Evolutionary conservation across 768 basidiomycete species (phyloP), one percentile per base, ranked within the genome.

Genomic region (Coprinellus aureogranulatus): DNA sequence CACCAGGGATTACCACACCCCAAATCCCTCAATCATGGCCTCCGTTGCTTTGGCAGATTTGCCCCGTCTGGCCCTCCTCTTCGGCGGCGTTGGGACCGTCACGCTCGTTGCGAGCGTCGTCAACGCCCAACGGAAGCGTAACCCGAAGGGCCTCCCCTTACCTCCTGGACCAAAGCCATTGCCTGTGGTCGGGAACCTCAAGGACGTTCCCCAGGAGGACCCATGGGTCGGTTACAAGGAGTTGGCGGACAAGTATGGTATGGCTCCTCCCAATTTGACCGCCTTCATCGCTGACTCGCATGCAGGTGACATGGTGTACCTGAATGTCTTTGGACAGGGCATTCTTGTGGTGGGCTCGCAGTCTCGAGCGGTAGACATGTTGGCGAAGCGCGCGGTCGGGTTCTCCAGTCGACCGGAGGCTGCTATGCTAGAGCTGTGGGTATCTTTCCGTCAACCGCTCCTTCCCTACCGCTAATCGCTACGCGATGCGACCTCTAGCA

Each of bases 301-400:
- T 27, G 25, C 45, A 23, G 63, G 63, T 31, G 58, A 57, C 28
- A 54, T 64, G 46, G 52, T 62, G 9, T 64, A 62, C 47, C 40
- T 61, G 22, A 49, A 57, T 25, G 49, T 47, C 10, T 28, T 61
- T 5, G 59, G 59, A 10, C 40, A 57, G 18, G 45, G 48, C 12
- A 52, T 59, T 34, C 42, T 64, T 3, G 39, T 64, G 12, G 25
- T 64, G 4, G 55, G 54, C 11, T 45, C 53, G 6, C 22, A 55
- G n/a, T n/a, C 41, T 12, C 42, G 34, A 18, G 53, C 47, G 3
- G 49, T 9, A 3, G 61, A 61, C 34, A 26, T 64, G 23, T 41
- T 64, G 30, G 62, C 61, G 11, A 55, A 54, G 34, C 55, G 58
- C 18, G 53, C 61, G 4, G 37, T 44, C 5, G 59, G 41, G 3